Conservation (phyloP, 192 early-diverging fungal species). For the Mortierella alpina region DNA sequence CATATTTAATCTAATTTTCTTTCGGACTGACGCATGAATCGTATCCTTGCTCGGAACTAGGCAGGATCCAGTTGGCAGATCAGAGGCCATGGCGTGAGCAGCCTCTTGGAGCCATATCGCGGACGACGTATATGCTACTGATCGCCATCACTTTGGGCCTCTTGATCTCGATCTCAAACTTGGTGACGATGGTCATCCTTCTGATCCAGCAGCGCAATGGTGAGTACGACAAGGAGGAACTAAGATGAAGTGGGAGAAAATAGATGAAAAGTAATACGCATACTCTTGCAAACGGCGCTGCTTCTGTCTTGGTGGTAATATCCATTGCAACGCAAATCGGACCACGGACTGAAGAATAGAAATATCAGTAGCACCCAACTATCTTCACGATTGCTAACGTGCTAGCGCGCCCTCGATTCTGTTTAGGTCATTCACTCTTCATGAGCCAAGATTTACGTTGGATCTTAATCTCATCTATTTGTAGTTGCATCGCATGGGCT, state of each 20-base stretch:
- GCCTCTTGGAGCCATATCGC: slow-evolving; percentile 1
- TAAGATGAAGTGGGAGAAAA: no score
- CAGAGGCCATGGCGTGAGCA: slow-evolving; percentile 26
- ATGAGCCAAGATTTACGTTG: neutral
- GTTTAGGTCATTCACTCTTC: neutral
- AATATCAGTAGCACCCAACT: no score
- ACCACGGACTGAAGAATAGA: no score
- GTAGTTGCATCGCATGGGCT: slow-evolving; percentile 32
- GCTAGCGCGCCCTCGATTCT: neutral
- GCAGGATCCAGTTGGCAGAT: slow-evolving; percentile 30
- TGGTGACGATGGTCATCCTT: slow-evolving; percentile 21
- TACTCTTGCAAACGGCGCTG: no score
- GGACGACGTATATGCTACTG: slow-evolving; percentile 17
- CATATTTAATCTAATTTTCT: no score
- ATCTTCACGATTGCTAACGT: no score
- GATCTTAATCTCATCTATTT: slow-evolving; percentile 22
- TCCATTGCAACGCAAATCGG: no score
- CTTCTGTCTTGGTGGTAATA: no score
- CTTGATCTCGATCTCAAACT: slow-evolving; percentile 30
- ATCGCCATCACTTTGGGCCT: slow-evolving; percentile 19
- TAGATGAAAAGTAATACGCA: no score
- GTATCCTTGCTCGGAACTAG: slow-evolving; percentile 4
- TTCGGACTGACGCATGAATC: no score
- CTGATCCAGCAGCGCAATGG: slow-evolving; percentile 25
- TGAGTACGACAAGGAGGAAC: slow-evolving; percentile 2